A percentile compares a stretch with the other conserved stretches of the same genome.
Conservation (phyloP, 345 rosid genomes). For the Streptanthus diversifolius region DNA sequence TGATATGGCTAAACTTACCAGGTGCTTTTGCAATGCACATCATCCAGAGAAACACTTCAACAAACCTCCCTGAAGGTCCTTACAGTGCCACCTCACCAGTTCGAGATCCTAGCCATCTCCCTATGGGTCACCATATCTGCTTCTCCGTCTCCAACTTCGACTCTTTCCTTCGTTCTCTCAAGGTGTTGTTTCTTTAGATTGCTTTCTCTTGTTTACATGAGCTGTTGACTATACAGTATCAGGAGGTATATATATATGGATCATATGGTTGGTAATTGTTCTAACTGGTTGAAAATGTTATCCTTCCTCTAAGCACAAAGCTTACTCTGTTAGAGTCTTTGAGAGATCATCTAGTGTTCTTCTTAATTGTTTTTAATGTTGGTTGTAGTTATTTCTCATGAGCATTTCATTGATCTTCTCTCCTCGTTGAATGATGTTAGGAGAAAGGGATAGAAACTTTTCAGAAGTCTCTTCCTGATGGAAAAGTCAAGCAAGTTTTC, state of each 20-base stretch:
- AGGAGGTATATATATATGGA: not conserved
- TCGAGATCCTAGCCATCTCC: conserved; percentile 67
- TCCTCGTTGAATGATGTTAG: conserved; percentile 38
- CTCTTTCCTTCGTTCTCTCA: conserved; percentile 55
- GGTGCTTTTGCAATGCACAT: conserved; percentile 64
- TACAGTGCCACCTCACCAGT: conserved; percentile 57
- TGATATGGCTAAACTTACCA: conserved; percentile 74
- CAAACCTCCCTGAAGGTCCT: conserved; percentile 88
- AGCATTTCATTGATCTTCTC: not conserved
- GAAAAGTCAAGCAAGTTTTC: conserved; percentile 76
- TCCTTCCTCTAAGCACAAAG: not conserved
- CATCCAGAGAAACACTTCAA: conserved; percentile 59
- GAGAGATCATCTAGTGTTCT: not conserved
- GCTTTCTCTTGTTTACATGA: not conserved
- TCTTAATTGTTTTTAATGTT: too few species aligned
- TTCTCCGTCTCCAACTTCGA: conserved; percentile 75
- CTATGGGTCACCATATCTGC: conserved; percentile 80
- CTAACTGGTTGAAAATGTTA: not conserved
- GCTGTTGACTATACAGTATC: not conserved
- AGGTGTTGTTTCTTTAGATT: conserved; percentile 39
- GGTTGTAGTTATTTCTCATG: not conserved
- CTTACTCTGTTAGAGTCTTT: conserved; percentile 2
- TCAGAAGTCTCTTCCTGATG: conserved; percentile 60
- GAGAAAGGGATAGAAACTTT: conserved; percentile 74
- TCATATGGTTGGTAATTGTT: not conserved